phyloP scores from a whole-genome alignment of 371 early-diverging fungal species.

The Quaeritorhiza haematococci region DNA sequence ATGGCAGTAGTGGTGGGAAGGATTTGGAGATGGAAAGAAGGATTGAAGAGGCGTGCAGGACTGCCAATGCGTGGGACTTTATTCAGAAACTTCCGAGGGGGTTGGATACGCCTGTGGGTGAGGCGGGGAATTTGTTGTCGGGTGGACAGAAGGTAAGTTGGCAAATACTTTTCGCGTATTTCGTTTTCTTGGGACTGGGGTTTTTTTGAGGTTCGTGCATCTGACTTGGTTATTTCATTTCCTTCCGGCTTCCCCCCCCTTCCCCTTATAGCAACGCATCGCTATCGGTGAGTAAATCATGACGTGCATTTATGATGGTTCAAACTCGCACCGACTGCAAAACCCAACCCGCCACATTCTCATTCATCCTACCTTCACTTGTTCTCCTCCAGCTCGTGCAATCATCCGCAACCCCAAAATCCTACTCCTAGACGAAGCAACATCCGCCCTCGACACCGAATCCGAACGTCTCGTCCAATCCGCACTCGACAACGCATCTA shows the following conservation, averaged over 20 bases:
- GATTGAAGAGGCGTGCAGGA: constrained; percentile 52
- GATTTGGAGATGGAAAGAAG: not conserved
- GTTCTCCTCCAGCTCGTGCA: constrained; percentile 61
- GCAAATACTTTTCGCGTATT: too few species aligned
- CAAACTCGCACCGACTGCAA: constrained; percentile 35
- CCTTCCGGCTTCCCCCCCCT: too few species aligned
- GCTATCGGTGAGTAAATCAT: constrained; percentile 66
- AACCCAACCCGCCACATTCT: too few species aligned
- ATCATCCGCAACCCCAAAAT: constrained; percentile 80
- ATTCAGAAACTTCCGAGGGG: constrained; percentile 67
- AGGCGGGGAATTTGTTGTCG: constrained; percentile 59
- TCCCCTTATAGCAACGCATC: too few species aligned
- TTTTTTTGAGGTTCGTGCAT: too few species aligned
- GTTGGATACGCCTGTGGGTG: constrained; percentile 75
- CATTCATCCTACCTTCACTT: too few species aligned
- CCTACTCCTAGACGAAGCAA: constrained; percentile 94
- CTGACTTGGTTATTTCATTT: too few species aligned
- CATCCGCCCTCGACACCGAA: constrained; percentile 66
- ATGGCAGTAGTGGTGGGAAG: too few species aligned
- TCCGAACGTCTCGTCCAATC: constrained; percentile 76
- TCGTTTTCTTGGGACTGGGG: too few species aligned
- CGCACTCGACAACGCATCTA: constrained; percentile 72
- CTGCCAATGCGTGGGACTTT: constrained; percentile 69
- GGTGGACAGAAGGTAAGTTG: constrained; percentile 86
- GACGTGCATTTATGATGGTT: constrained; percentile 71